Percentiles rank a stretch among this genome's conserved stretches.
phyloP scores from a whole-genome alignment of 169 alveolate genomes.

The Plasmodium fragile region DNA sequence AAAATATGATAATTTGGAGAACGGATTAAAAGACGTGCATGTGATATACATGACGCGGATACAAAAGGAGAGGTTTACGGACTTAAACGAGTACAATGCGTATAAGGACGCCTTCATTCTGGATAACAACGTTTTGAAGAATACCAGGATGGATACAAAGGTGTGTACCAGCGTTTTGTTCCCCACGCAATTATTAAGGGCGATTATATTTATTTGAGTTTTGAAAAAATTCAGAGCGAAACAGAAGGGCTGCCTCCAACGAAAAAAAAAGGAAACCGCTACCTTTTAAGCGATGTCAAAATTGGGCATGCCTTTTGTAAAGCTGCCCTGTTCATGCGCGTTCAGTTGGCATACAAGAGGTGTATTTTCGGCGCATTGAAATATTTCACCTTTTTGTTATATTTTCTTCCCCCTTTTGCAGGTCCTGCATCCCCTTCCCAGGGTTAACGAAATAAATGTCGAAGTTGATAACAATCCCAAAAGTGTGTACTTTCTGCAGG shows the following conservation, averaged over 20 bases:
- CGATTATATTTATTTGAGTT: constrained; percentile 3
- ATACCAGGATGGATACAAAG: constrained; percentile 79
- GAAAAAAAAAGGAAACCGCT: not conserved
- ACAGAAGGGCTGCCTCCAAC: not conserved
- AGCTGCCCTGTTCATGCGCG: not conserved
- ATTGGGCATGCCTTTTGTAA: not conserved
- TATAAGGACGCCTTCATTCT: constrained; percentile 79
- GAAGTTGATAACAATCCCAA: constrained; percentile 83
- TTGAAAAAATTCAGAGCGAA: not conserved
- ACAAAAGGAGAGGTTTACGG: constrained; percentile 86
- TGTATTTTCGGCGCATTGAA: not conserved
- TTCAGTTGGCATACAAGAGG: not conserved
- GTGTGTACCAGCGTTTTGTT: constrained; percentile 22
- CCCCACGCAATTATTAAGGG: not conserved
- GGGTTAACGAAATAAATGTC: constrained; percentile 85
- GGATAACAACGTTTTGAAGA: constrained; percentile 71
- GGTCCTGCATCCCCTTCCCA: constrained; percentile 90
- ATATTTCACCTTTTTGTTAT: not conserved
- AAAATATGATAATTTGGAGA: constrained; percentile 55
- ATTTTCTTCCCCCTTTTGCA: constrained; percentile 13
- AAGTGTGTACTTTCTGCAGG: constrained; percentile 88
- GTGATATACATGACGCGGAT: constrained; percentile 88
- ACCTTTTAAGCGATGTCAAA: not conserved
- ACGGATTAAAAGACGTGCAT: constrained; percentile 74
- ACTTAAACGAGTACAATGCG: constrained; percentile 58